phyloP scores from a whole-genome alignment of 179 eudicot genomes.

The Corrigiola litoralis region DNA sequence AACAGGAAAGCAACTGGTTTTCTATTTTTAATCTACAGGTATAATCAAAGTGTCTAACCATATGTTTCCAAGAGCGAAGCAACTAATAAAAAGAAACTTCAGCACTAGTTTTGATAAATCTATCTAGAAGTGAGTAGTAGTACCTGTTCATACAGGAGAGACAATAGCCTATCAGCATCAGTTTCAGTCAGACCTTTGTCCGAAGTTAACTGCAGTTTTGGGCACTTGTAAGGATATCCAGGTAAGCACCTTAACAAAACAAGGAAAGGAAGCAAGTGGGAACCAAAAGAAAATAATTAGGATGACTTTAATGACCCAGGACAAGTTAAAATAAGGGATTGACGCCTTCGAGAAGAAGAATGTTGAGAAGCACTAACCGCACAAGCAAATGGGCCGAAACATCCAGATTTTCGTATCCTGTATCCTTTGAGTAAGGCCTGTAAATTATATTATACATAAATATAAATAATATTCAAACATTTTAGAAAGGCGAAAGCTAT shows the following conservation, averaged over 20 bases:
- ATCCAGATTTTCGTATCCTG: constrained; percentile 79
- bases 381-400: constrained; percentile 78
- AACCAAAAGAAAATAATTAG: background rate
- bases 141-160: constrained; percentile 90
- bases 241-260: constrained; percentile 54
- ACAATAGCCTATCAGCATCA: constrained; percentile 72
- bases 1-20: background rate
- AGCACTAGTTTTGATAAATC: background rate
- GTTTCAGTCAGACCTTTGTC: constrained; percentile 74
- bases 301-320: background rate
- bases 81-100: background rate
- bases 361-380: constrained; percentile 44
- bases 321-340: constrained; percentile 1
- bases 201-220: constrained; percentile 67
- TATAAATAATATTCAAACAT: constrained; percentile 1
- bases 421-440: constrained; percentile 95
- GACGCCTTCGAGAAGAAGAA: background rate
- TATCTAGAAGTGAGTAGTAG: background rate
- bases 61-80: background rate
- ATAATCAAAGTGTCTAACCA: background rate
- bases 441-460: background rate
- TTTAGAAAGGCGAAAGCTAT: background rate
- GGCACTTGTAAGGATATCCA: constrained; percentile 93
- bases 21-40: too few relatives aligned
- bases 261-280: background rate